phyloP scores from a whole-genome alignment of 257 asterid genomes.

The Mitragyna speciosa region DNA sequence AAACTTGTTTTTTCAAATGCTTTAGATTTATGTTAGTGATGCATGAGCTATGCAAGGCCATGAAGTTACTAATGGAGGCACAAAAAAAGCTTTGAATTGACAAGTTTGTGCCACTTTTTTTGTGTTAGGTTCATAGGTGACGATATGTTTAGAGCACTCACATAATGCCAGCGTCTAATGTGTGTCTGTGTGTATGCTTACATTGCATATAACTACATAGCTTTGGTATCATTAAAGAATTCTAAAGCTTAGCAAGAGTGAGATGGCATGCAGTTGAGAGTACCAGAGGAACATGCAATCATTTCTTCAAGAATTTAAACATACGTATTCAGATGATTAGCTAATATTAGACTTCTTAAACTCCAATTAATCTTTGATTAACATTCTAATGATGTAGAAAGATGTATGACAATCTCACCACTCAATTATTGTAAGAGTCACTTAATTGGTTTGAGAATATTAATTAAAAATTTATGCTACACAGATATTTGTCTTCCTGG shows the following conservation, averaged over 20 bases:
- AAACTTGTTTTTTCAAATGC: background rate
- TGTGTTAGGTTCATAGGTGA: slow-evolving; percentile 51
- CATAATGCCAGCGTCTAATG: slow-evolving; percentile 10
- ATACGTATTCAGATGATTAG: background rate
- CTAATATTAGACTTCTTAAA: background rate
- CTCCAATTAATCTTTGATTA: slow-evolving; percentile 7
- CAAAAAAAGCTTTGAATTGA: slow-evolving; percentile 36
- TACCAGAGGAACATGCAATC: background rate
- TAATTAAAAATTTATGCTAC: slow-evolving; percentile 3
- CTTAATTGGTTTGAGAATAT: background rate
- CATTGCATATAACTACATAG: background rate
- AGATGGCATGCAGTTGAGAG: slow-evolving; percentile 23
- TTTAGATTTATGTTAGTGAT: slow-evolving; percentile 29
- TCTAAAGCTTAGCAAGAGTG: background rate
- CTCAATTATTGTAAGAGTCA: background rate
- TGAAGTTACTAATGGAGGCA: slow-evolving; percentile 43
- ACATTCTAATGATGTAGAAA: slow-evolving; percentile 20
- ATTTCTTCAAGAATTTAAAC: slow-evolving; percentile 7
- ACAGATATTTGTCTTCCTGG: slow-evolving; percentile 10
- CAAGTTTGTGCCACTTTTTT: slow-evolving; percentile 47
- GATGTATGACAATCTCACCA: slow-evolving; percentile 6
- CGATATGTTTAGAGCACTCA: slow-evolving; percentile 29
- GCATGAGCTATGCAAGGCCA: slow-evolving; percentile 25
- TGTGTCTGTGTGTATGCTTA: background rate
- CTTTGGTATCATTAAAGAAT: background rate